Evolutionary conservation across 495 filamentous ascomycete genomes (phyloP), one percentile per base, ranked within the genome.

Genomic region (Wilcoxina mikolae): DNA sequence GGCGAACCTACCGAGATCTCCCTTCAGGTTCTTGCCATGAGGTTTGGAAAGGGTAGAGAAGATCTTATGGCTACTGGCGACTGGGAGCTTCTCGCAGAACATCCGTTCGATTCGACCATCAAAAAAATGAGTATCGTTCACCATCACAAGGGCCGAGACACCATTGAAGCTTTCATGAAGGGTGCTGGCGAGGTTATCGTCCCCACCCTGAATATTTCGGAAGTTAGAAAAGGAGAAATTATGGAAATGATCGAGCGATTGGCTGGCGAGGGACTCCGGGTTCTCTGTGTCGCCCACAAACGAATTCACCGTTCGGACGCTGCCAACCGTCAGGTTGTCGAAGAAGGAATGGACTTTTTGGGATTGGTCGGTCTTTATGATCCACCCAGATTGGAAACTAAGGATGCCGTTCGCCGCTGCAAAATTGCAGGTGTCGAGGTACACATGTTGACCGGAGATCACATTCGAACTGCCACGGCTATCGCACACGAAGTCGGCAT

Each of bases 341-440:
- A 85, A 61, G 71, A 70, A 7, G 68, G 77, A 11, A 69, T 86
- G 38, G 68, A 68, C 9, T 81, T 85, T 60, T 71, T 77, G 18
- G 84, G 84, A 18, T 71, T 87, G 18, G 77, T 84, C 52, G 81
- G 82, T 50, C 74, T 85, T 3, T 84, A 83, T 51, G 83, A 88
- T 59, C 84, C 84, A 17, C 84, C 84, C 35, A 76, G 82, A 17
- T 70, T 76, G 1, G 83, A 85, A 60, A 79, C 81, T 20, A 75
- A 75, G 1, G 70, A 70, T 3, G 71, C 76, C 1, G 74, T 82
- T 27, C 55, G 63, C 20, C 62, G 67, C 44, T 80, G 76, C 56
- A 73, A 74, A 48, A 49, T 70, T 20, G 78, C 78, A 25, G 77
- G 78, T 29, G 72, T 81, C 42, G 67, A 71, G 11, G 75, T 82